A percentile compares a stretch with the other conserved stretches of the same genome.
Conservation (phyloP, 2,329 filamentous ascomycete genomes). For the Gnomoniopsis smithogilvyi region DNA sequence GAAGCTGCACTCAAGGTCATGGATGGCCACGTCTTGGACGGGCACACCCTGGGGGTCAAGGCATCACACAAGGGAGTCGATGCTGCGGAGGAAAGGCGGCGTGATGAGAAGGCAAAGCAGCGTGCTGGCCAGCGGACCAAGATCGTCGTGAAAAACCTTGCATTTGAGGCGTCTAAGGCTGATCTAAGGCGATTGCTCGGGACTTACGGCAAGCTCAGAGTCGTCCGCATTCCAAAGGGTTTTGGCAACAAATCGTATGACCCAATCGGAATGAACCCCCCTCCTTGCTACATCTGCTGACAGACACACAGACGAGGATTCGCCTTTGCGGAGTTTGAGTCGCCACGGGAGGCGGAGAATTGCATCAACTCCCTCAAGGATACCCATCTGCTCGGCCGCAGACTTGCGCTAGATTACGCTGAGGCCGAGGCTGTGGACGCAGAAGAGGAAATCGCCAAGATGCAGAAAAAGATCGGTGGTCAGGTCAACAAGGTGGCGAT, state of each 20-base stretch:
- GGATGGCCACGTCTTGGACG: constrained; percentile 85
- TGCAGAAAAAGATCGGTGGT: constrained; percentile 91
- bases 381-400: constrained; percentile 88
- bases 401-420: constrained; percentile 88
- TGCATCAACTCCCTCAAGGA: constrained; percentile 88
- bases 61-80: constrained; percentile 84
- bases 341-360: constrained; percentile 80
- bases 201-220: constrained; percentile 87
- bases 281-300: constrained; percentile 4
- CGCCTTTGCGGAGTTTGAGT: constrained; percentile 95
- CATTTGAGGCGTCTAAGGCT: constrained; percentile 92
- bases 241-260: constrained; percentile 70
- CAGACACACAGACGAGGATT: constrained; percentile 63
- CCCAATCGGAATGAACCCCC: neutral
- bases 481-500: constrained; percentile 89
- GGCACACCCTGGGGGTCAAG: constrained; percentile 80
- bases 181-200: constrained; percentile 83
- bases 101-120: constrained; percentile 81
- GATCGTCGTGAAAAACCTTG: constrained; percentile 96
- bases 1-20: constrained; percentile 78
- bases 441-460: constrained; percentile 93
- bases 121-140: constrained; percentile 75
- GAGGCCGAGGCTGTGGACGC: constrained; percentile 85
- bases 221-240: constrained; percentile 92
- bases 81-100: constrained; percentile 80